A percentile compares a stretch with the other conserved stretches of the same genome.
phyloP scores from a whole-genome alignment of 2,329 filamentous ascomycete species.

The Biscogniauxia marginata region DNA sequence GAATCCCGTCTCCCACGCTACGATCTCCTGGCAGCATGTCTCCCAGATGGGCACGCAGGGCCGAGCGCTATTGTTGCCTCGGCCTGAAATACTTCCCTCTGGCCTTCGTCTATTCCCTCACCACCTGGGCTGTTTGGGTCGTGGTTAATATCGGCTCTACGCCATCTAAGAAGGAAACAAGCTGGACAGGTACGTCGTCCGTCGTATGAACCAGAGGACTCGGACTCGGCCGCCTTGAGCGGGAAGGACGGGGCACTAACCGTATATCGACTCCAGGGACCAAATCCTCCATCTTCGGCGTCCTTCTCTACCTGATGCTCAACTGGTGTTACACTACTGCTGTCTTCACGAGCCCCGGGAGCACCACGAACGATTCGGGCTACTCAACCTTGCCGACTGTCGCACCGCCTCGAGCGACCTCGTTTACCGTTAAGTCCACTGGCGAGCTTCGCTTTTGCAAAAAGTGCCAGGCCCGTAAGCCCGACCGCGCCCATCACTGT shows the following conservation, averaged over 20 bases:
- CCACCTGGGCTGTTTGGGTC: conserved; percentile 94
- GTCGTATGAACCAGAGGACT: too few species aligned
- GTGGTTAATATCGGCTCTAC: conserved; percentile 69
- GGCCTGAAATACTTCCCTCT: conserved; percentile 83
- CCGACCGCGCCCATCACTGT: conserved; percentile 95
- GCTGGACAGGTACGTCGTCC: conserved; percentile 54
- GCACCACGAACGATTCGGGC: conserved; percentile 61
- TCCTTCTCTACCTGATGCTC: conserved; percentile 73
- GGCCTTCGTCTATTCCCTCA: conserved; percentile 81
- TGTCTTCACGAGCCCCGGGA: conserved; percentile 88
- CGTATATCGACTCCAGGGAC: conserved; percentile 40
- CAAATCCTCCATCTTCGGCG: conserved; percentile 59
- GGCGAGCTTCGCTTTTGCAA: conserved; percentile 91
- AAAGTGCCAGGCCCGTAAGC: conserved; percentile 93
- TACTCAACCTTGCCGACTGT: conserved; percentile 83
- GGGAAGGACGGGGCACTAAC: too few species aligned
- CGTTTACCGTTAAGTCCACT: conserved; percentile 88
- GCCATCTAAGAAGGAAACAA: conserved; percentile 42
- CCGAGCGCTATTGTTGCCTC: conserved; percentile 82
- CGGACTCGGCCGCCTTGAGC: too few species aligned
- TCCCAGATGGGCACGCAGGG: conserved; percentile 63
- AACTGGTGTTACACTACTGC: conserved; percentile 90
- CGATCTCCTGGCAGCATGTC: conserved; percentile 44
- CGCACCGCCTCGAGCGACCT: conserved; percentile 60
- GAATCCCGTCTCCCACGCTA: conserved; percentile 23